Conservation (phyloP, 805 yeast genomes). For the Teunomyces gatunensis region DNA sequence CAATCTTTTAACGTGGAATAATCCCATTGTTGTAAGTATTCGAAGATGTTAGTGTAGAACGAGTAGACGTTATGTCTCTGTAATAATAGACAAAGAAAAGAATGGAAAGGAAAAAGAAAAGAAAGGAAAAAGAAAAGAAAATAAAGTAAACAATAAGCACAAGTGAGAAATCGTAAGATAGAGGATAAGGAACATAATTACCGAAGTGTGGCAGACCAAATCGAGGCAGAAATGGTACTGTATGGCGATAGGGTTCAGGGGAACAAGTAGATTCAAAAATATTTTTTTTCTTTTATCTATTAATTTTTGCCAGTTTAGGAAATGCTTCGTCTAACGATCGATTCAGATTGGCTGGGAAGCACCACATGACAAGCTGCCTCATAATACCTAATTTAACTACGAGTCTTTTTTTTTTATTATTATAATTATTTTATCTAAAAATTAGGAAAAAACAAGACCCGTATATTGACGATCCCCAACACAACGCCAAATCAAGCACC, state of each 20-base stretch:
- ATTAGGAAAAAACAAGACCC: neutral
- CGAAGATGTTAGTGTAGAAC: neutral
- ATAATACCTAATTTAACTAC: neutral
- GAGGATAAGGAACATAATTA: too few relatives aligned
- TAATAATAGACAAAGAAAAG: neutral
- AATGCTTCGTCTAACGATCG: neutral
- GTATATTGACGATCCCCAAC: neutral
- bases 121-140: neutral
- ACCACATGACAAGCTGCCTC: neutral
- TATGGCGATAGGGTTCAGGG: neutral
- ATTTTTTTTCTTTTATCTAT: neutral
- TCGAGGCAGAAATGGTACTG: neutral
- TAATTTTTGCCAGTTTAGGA: neutral
- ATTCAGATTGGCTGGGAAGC: neutral
- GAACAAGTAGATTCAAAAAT: neutral
- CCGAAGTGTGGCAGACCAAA: neutral
- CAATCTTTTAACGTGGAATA: neutral
- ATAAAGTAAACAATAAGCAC: neutral
- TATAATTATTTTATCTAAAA: neutral
- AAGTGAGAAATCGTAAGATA: neutral
- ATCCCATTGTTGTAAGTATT: neutral
- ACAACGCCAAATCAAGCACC: neutral
- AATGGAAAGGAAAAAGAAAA: too few relatives aligned
- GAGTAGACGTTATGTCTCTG: neutral
- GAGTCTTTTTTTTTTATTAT: neutral